Evolutionary conservation across 306 rosid genomes (phyloP), one percentile per base, ranked within the genome.

Genomic region (Medicago lupulina): DNA sequence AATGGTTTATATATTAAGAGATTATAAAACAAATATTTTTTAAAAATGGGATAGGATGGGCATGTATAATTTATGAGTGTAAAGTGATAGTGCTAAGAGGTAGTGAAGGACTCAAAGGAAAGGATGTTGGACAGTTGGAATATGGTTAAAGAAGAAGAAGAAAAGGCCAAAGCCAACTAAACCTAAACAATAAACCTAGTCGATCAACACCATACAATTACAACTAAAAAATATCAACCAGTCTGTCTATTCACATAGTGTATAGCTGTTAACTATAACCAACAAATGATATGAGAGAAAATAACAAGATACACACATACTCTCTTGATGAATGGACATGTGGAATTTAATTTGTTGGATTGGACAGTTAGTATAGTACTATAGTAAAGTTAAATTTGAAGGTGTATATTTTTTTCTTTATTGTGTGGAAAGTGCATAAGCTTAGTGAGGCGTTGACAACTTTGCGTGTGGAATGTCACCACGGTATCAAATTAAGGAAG

Each of bases 381-480:
- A 23, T 39, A 17, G 43, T 46, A 61, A 44, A 74, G 70, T 43
- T 39, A 34, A 34, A 34, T 34, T 53, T 2, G 11, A 67, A 25
- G 25, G 0, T 3, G 2, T 7, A 1, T 18, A 19, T 18, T 18
- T n/a, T 21, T 4, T 18, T 12, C 7, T 4, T 38, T 18, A 10
- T 31, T 7, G 36, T 36, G 55, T 75, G 18, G 62, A 81, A 81
- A 75, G 81, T 31, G 39, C 2, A 34, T 58, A 47, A 10, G 68
- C 69, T 15, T 71, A 46, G 75, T 67, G 41, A 72, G 78, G 78
- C 78, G 75, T 82, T 76, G 85, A 82, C 79, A 51, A 51, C 85
- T 71, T 82, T 77, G 82, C 61, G 79, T 77, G 85, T 79, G 67
- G 73, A 77, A 65, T 77, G 66, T 53, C 7, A 75, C 46, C 7